These are phyloP conservation scores for Nicotiana otophora DNA, from an alignment of 257 asterid genomes.

Conservation along the genomic window DNA sequence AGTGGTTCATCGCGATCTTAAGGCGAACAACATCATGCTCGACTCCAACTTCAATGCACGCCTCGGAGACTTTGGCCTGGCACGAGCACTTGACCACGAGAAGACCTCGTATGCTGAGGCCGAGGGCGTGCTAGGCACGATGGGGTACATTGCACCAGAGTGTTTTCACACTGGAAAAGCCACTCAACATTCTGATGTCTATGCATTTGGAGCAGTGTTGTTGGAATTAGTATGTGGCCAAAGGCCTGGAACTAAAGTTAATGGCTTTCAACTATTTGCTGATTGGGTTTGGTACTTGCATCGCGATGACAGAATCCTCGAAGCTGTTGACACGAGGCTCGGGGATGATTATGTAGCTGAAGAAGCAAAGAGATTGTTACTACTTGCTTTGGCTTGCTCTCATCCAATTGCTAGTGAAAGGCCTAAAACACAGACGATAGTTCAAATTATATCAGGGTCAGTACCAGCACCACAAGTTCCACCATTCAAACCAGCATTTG, in stretches of 20 bases:
- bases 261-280: conserved; percentile 19
- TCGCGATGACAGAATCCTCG: conserved; percentile 22
- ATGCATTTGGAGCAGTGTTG: conserved; percentile 36
- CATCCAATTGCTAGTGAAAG: conserved; percentile 36
- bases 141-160: conserved; percentile 40
- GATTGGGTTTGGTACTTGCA: conserved; percentile 41
- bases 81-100: conserved; percentile 35
- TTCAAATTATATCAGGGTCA: conserved; percentile 27
- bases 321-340: conserved; percentile 25
- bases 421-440: conserved; percentile 27
- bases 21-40: conserved; percentile 43
- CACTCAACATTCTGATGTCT: conserved; percentile 34
- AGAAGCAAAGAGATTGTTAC: conserved; percentile 35
- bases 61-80: conserved; percentile 43
- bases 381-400: conserved; percentile 42
- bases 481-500: conserved; percentile 35
- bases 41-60: conserved; percentile 39
- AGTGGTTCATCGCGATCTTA: conserved; percentile 39
- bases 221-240: conserved; percentile 30
- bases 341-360: conserved; percentile 22
- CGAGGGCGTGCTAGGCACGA: conserved; percentile 30
- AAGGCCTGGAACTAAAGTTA: conserved; percentile 24
- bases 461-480: conserved; percentile 29
- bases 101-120: conserved; percentile 31
- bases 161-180: conserved; percentile 39